A percentile compares a stretch with the other conserved stretches of the same genome.
Conservation (phyloP, 495 filamentous ascomycete genomes). For the Astrothelium subdiscretum region DNA sequence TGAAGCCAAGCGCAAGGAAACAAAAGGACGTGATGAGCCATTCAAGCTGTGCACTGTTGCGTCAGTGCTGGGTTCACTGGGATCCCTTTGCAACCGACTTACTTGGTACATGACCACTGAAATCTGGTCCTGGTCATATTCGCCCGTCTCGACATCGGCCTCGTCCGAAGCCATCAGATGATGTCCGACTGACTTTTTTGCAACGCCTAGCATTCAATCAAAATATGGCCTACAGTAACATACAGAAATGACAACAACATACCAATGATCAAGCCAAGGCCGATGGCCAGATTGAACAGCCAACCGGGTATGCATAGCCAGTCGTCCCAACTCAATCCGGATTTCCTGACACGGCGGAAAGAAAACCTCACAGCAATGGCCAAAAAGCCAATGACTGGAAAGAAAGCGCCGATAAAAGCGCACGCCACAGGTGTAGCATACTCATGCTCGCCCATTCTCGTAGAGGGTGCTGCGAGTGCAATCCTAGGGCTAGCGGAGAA, state of each 20-base stretch:
- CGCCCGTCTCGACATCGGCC: background rate
- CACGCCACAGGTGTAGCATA: background rate
- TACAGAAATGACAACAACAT: background rate
- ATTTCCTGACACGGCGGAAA: background rate
- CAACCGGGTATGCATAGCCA: background rate
- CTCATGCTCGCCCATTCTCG: background rate
- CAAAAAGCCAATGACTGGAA: background rate
- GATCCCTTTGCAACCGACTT: background rate
- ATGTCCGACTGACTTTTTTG: background rate
- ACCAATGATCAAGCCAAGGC: background rate
- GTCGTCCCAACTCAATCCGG: background rate
- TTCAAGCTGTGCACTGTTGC: background rate
- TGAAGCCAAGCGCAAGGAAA: slow-evolving; percentile 1
- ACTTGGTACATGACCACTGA: background rate
- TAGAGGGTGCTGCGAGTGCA: background rate
- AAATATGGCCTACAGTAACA: background rate
- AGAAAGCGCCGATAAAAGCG: background rate
- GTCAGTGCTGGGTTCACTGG: background rate
- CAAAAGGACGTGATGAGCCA: background rate
- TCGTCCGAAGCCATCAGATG: background rate
- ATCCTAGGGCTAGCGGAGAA: background rate
- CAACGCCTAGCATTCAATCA: background rate
- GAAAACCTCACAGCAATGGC: background rate
- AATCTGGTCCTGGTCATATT: background rate
- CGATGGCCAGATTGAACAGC: background rate